Conservation (phyloP, 495 filamentous ascomycete species). For the Hyaloscypha bicolor region DNA sequence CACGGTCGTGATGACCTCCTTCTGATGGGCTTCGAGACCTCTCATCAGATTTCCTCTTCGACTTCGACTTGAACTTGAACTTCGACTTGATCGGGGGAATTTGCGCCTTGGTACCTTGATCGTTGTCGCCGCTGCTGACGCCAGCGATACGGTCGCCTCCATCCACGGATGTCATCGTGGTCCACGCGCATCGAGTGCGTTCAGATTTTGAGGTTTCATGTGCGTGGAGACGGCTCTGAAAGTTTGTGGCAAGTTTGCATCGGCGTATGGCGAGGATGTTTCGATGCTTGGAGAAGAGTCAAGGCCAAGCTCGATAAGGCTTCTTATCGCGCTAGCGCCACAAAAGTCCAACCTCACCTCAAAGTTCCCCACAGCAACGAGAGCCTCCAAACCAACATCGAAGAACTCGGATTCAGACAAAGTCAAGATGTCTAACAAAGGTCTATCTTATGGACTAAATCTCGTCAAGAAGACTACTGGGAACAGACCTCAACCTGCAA, state of each 20-base stretch:
- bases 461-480: conserved; percentile 48
- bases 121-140: conserved; percentile 12
- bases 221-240: background rate
- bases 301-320: conserved; percentile 7
- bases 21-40: conserved; percentile 28
- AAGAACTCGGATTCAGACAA: no score
- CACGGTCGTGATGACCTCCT: background rate
- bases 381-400: no score
- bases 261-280: background rate
- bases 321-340: conserved; percentile 12
- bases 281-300: background rate
- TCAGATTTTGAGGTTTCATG: background rate
- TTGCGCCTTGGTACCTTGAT: conserved; percentile 32
- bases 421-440: conserved; percentile 35
- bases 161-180: conserved; percentile 24
- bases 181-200: background rate
- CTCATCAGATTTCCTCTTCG: conserved; percentile 34
- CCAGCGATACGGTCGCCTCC: conserved; percentile 9
- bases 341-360: conserved; percentile 6
- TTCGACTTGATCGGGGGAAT: conserved; percentile 38
- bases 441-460: conserved; percentile 60
- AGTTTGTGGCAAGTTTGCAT: background rate
- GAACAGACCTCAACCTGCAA: conserved; percentile 37
- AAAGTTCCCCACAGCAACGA: background rate
- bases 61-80: conserved; percentile 63